Percentiles rank a stretch among this genome's conserved stretches.
Conservation (phyloP, 164 flowering plant species). For the Piper longum region DNA sequence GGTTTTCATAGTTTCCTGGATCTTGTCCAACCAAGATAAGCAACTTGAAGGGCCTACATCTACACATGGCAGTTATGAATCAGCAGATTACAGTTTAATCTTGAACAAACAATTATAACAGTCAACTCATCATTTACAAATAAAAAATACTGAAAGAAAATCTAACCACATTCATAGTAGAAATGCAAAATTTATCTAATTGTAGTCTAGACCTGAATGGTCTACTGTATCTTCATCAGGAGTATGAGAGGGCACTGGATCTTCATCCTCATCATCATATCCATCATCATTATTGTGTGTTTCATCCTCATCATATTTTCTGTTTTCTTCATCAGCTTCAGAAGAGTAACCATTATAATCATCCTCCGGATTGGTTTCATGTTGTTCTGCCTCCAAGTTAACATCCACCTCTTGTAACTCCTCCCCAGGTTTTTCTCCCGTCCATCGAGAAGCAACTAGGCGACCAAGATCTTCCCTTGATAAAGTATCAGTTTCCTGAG, state of each 20-base stretch:
- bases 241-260: slow-evolving; percentile 31
- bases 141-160: no score
- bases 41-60: slow-evolving; percentile 11
- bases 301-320: slow-evolving; percentile 29
- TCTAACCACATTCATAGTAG: no score
- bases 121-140: no score
- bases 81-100: no score
- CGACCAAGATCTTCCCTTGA: slow-evolving; percentile 93
- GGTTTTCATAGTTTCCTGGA: no score
- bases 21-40: slow-evolving; percentile 83
- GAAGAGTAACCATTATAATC: slow-evolving; percentile 56
- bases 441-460: slow-evolving; percentile 92
- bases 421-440: slow-evolving; percentile 59
- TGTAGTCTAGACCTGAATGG: slow-evolving; percentile 38
- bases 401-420: slow-evolving; percentile 20
- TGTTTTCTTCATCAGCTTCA: slow-evolving; percentile 44
- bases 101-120: no score
- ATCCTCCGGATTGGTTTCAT: slow-evolving; percentile 17
- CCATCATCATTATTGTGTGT: slow-evolving; percentile 27
- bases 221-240: slow-evolving; percentile 41
- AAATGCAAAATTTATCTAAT: no score
- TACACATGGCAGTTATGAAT: no score
- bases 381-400: slow-evolving; percentile 22
- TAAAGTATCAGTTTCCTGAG: no score
- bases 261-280: slow-evolving; percentile 40